Conservation (phyloP, 768 basidiomycete genomes). For the Suillus plorans region DNA sequence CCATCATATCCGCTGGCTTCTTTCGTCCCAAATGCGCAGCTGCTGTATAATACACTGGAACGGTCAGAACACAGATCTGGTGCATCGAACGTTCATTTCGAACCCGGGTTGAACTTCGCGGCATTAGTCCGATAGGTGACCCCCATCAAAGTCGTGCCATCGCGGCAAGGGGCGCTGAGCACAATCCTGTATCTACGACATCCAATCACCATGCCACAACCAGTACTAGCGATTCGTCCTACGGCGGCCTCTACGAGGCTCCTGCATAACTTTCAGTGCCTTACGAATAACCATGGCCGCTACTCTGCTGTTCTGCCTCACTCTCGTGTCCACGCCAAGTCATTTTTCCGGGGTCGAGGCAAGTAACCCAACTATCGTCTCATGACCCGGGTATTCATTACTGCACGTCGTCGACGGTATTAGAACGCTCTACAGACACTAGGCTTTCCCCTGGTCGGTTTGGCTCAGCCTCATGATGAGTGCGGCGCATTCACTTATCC, state of each 20-base stretch:
- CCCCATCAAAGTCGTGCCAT: background rate
- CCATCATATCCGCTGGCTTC: slow-evolving; percentile 1
- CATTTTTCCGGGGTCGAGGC: background rate
- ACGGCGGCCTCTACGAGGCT: background rate
- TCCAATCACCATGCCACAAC: background rate
- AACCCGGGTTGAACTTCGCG: background rate
- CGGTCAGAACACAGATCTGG: background rate
- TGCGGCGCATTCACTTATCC: slow-evolving; percentile 25
- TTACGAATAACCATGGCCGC: background rate
- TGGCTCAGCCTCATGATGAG: background rate
- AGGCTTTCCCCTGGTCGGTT: background rate
- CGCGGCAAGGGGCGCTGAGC: background rate
- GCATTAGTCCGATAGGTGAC: background rate
- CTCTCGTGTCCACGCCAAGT: background rate
- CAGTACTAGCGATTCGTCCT: background rate
- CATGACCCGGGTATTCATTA: background rate
- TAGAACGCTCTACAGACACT: background rate
- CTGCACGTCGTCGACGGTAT: background rate
- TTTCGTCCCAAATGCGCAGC: slow-evolving; percentile 1
- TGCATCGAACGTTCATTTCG: background rate
- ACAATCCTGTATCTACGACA: background rate
- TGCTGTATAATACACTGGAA: slow-evolving; percentile 1
- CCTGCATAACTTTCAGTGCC: background rate
- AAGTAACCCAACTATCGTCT: background rate
- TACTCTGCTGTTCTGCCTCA: background rate